phyloP scores from a whole-genome alignment of 2,329 filamentous ascomycete genomes.

The Ceratocystis eucalypticola region DNA sequence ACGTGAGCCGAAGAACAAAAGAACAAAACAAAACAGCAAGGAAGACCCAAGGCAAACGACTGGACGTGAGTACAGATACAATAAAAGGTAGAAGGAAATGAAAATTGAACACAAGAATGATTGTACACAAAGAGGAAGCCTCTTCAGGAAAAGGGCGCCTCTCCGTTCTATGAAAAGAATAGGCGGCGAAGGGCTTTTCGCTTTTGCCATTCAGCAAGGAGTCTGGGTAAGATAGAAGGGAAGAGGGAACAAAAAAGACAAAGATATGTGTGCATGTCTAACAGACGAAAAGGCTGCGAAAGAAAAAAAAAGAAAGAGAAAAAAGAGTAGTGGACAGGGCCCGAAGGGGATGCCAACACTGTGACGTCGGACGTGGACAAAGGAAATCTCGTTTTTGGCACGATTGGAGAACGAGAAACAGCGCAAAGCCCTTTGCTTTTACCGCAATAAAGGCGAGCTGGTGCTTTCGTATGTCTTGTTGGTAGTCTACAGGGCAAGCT shows the following conservation, averaged over 20 bases:
- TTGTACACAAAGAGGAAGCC: constrained; percentile 8
- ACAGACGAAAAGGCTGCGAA: not conserved
- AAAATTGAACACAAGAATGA: constrained; percentile 5
- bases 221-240: not conserved
- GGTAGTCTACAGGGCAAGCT: constrained; percentile 46
- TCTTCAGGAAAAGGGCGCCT: not conserved
- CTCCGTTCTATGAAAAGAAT: not conserved
- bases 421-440: not conserved
- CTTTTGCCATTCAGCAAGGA: constrained; percentile 1
- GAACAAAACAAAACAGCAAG: not conserved
- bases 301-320: not conserved
- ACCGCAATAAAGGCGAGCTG: constrained; percentile 27
- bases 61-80: constrained; percentile 5
- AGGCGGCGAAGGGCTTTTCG: not conserved
- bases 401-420: not conserved
- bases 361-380: not conserved
- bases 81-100: not conserved
- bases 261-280: not conserved
- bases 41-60: not conserved
- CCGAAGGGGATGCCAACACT: not conserved
- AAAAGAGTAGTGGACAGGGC: not conserved
- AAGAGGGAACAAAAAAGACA: not conserved
- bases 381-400: too few relatives aligned
- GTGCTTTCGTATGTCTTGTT: not conserved
- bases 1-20: not conserved